A percentile compares a stretch with the other conserved stretches of the same genome.
Evolutionary conservation across 805 yeast genomes (phyloP).

Genomic region (Ogataea henricii): DNA sequence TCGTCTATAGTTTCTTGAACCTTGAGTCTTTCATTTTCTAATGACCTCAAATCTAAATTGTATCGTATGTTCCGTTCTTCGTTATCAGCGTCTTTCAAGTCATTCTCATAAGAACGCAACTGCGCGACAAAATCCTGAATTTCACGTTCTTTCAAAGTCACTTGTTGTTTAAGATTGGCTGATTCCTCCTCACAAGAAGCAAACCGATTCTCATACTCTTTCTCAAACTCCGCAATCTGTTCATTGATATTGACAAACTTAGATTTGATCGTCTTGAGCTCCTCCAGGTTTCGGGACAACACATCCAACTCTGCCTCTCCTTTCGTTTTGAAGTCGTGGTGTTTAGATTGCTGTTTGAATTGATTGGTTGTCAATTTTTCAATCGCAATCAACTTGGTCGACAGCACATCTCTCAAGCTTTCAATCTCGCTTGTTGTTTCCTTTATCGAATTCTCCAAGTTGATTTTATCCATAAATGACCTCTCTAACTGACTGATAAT

Average conservation of each 20-base stretch:
- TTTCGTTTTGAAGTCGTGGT: slow-evolving; percentile 18
- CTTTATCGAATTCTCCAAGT: slow-evolving; percentile 39
- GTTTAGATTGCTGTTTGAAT: slow-evolving; percentile 7
- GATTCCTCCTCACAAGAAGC: slow-evolving; percentile 19
- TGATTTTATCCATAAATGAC: slow-evolving; percentile 48
- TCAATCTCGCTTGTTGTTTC: slow-evolving; percentile 17
- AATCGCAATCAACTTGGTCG: slow-evolving; percentile 5
- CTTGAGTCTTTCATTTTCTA: slow-evolving; percentile 38
- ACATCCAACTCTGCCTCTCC: slow-evolving; percentile 24
- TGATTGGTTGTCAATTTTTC: slow-evolving; percentile 20
- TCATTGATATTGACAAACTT: slow-evolving; percentile 44
- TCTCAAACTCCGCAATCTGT: slow-evolving; percentile 43
- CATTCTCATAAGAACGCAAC: slow-evolving; percentile 62
- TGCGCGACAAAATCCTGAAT: slow-evolving; percentile 37
- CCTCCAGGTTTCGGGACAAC: slow-evolving; percentile 24
- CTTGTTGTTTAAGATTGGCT: slow-evolving; percentile 13
- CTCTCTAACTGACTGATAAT: slow-evolving; percentile 54
- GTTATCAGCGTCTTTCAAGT: slow-evolving; percentile 52
- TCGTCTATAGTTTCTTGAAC: slow-evolving; percentile 30
- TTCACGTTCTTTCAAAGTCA: slow-evolving; percentile 33
- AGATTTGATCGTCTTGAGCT: slow-evolving; percentile 42
- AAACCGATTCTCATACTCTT: slow-evolving; percentile 12
- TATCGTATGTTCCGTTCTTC: slow-evolving; percentile 60
- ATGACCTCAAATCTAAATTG: slow-evolving; percentile 46
- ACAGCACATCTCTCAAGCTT: slow-evolving; percentile 23